phyloP scores from a whole-genome alignment of 176 grass and related monocot genomes.

The Ensete glaucum region DNA sequence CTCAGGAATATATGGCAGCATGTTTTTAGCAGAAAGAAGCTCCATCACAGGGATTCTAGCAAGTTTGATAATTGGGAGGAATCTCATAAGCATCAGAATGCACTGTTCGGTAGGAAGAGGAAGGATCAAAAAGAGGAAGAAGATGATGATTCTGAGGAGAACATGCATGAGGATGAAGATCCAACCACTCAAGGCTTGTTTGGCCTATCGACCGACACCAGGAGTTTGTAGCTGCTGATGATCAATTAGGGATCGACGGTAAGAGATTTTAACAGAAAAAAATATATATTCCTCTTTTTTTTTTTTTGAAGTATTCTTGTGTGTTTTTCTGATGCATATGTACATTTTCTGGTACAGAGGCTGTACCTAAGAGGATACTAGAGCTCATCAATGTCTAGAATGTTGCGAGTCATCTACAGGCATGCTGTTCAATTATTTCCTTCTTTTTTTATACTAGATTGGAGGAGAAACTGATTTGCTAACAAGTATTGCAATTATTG shows the following conservation, averaged over 20 bases:
- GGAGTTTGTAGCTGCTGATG: slow-evolving; percentile 87
- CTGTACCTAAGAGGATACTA: slow-evolving; percentile 94
- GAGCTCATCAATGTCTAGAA: slow-evolving; percentile 98
- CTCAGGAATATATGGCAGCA: slow-evolving; percentile 97
- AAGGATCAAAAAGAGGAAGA: slow-evolving; percentile 70
- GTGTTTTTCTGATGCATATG: not conserved
- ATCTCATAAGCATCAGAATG: slow-evolving; percentile 37
- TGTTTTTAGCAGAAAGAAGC: slow-evolving; percentile 71
- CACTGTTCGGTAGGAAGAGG: slow-evolving; percentile 63
- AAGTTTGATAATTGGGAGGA: slow-evolving; percentile 46
- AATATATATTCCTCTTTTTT: slow-evolving; percentile 3
- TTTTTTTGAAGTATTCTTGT: not conserved
- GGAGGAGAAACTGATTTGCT: not conserved
- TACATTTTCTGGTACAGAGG: slow-evolving; percentile 46
- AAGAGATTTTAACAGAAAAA: slow-evolving; percentile 17
- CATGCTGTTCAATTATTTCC: slow-evolving; percentile 12
- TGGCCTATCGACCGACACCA: slow-evolving; percentile 86
- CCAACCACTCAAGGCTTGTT: slow-evolving; percentile 73
- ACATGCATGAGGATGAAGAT: slow-evolving; percentile 36
- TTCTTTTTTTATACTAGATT: not conserved
- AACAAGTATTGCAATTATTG: not conserved
- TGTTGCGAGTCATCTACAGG: slow-evolving; percentile 95
- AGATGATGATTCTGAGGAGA: slow-evolving; percentile 62
- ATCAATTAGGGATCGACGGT: slow-evolving; percentile 95
- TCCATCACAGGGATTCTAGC: slow-evolving; percentile 32